Evolutionary conservation across 768 basidiomycete species (phyloP).

Genomic region (Rhizopogon vesiculosus): DNA sequence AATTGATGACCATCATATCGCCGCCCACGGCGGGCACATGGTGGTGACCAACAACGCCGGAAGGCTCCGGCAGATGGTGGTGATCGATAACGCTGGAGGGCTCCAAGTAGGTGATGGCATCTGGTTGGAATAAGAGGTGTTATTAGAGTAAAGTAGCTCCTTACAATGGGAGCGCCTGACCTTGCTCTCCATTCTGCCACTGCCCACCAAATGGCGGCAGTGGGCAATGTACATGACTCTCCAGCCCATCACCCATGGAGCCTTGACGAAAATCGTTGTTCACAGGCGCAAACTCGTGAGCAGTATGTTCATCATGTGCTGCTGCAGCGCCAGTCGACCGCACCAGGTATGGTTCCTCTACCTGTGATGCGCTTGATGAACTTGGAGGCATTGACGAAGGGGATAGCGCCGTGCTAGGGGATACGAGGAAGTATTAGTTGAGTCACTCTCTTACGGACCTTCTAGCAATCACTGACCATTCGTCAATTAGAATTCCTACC

Average conservation of each 20-base stretch:
- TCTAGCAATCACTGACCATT: too few relatives aligned
- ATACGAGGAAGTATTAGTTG: too few relatives aligned
- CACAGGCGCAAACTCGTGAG: neutral
- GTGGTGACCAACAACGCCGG: too few relatives aligned
- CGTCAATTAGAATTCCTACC: too few relatives aligned
- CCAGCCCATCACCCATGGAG: neutral
- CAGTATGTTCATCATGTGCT: neutral
- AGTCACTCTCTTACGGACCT: too few relatives aligned
- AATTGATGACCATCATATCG: neutral
- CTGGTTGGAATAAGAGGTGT: neutral
- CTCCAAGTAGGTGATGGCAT: neutral
- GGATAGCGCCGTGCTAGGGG: too few relatives aligned
- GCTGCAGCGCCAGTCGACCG: neutral
- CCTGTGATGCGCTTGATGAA: too few relatives aligned
- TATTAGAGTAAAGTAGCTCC: neutral
- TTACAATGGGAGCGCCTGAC: neutral
- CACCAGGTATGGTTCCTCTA: too few relatives aligned
- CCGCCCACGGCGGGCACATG: too few relatives aligned
- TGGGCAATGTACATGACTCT: neutral
- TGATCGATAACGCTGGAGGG: neutral
- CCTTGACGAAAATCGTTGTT: neutral
- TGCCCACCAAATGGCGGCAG: neutral
- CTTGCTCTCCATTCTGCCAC: neutral
- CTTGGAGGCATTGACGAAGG: too few relatives aligned
- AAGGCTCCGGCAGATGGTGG: too few relatives aligned